These are phyloP conservation scores for Closterium sp. DNA, from an alignment of 139 green algal species.

Conservation along the genomic window DNA sequence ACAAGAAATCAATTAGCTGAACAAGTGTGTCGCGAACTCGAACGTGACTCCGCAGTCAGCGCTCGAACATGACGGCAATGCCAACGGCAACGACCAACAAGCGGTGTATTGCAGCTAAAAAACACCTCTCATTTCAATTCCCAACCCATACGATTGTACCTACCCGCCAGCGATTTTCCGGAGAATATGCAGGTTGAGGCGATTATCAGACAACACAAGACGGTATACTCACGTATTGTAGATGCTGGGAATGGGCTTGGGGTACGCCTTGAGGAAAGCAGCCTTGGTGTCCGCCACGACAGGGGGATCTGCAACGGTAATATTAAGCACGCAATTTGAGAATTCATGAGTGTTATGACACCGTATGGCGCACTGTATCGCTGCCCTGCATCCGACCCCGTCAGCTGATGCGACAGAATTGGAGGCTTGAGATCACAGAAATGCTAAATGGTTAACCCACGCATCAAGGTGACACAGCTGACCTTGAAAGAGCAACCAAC, in stretches of 20 bases:
- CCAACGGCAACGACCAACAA: neutral
- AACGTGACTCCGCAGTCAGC: neutral
- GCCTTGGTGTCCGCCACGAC: conserved; percentile 62
- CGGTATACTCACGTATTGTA: conserved; percentile 51
- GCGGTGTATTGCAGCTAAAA: too few relatives aligned
- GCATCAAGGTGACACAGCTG: too few relatives aligned
- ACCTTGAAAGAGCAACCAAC: too few relatives aligned
- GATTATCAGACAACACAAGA: neutral
- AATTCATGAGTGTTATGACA: neutral
- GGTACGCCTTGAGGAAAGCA: conserved; percentile 58
- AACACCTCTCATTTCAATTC: too few relatives aligned
- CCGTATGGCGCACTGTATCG: neutral
- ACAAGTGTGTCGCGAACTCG: too few relatives aligned
- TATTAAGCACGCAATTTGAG: neutral
- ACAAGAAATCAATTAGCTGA: too few relatives aligned
- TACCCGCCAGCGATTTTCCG: too few relatives aligned
- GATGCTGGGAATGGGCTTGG: conserved; percentile 57
- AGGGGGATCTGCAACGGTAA: conserved; percentile 13
- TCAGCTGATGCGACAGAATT: neutral
- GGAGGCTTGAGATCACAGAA: neutral
- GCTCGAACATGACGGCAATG: neutral
- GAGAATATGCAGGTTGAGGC: too few relatives aligned
- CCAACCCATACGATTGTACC: too few relatives aligned
- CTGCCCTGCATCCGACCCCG: neutral
- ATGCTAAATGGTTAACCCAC: too few relatives aligned